A percentile compares a stretch with the other conserved stretches of the same genome.
These are phyloP conservation scores for Fusarium sp. DNA, from an alignment of 2,329 filamentous ascomycete species.

Conservation along the genomic window DNA sequence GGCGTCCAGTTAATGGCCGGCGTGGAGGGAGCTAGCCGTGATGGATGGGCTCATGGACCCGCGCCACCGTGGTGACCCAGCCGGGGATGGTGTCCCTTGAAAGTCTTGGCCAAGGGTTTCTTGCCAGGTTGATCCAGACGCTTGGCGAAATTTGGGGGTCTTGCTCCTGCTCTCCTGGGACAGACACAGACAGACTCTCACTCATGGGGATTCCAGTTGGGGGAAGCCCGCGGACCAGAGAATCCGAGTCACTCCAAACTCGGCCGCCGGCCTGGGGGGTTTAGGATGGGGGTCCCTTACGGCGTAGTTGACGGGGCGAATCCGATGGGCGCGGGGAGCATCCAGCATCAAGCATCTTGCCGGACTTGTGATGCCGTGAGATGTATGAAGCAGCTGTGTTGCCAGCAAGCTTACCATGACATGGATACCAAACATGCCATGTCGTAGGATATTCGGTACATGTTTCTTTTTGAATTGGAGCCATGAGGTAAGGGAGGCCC, in stretches of 20 bases:
- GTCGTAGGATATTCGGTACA: constrained; percentile 24
- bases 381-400: background rate
- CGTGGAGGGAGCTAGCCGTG: constrained; percentile 23
- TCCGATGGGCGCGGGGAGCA: constrained; percentile 33
- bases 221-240: constrained; percentile 21
- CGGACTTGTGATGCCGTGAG: constrained; percentile 28
- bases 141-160: constrained; percentile 28
- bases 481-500: constrained; percentile 17
- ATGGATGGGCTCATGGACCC: constrained; percentile 33
- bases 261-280: constrained; percentile 14
- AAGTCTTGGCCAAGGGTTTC: constrained; percentile 16
- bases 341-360: constrained; percentile 22
- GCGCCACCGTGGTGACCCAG: constrained; percentile 37
- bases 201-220: background rate
- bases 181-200: background rate
- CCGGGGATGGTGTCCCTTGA: constrained; percentile 8
- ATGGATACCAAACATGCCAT: constrained; percentile 34
- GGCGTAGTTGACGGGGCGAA: constrained; percentile 14
- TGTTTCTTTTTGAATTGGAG: constrained; percentile 11
- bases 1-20: constrained; percentile 22
- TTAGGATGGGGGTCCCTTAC: background rate
- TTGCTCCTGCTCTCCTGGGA: constrained; percentile 1
- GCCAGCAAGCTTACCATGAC: constrained; percentile 20
- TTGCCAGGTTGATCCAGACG: constrained; percentile 15
- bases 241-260: constrained; percentile 31